Base-by-base conservation (phyloP, 2,329 filamentous ascomycete species). In the Erysiphe pulchra region DNA sequence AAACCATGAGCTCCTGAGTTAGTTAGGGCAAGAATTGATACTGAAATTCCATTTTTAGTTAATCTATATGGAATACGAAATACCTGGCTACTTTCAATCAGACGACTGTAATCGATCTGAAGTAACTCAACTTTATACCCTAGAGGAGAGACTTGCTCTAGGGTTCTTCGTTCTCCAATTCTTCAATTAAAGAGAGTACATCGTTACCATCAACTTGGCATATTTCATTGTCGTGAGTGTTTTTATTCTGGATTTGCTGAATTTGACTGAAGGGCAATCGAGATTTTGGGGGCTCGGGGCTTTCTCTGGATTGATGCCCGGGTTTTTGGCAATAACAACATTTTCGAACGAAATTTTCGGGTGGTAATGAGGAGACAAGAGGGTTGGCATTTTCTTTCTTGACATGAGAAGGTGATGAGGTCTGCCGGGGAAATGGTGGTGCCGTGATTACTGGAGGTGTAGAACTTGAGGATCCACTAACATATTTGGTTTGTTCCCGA, bases 81-180 rank as follows among this genome's bases (percentile, higher is more conserved):
- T n/a, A 31, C 41, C 4, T 42, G 12, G 5, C 31, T 16, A 31
- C 41, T 32, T 32, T 20, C 20, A 8, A 42, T 42, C 10, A 42
- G 16, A 30, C 20, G n/a, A 31, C 24, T 42, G n/a, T 42, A 42
- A 17, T 42, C 28, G 31, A 42, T 42, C 16, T 42, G 20, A n/a
- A 30, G n/a, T 42, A 42, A 31, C 41, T 31, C 9, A 43, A 32
- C 24, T 32, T 14, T 16, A 43, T 32, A 32, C 41, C 24, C 41
- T 31, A 32, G 41, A 43, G 41, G 31, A 13, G 41, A 43, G 41
- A 43, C 24, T 43, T 43, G 11, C 41, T 43, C 41, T 32, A 43
- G 41, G 28, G 24, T 31, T 43, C 9, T 30, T 43, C 14, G 41
- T 43, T 43, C 32, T 43, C 24, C 41, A 24, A 43, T 10, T 42